Percentiles rank a stretch among this genome's conserved stretches.
Evolutionary conservation across 345 rosid genomes (phyloP).

Genomic region (Eucalyptus microcorys): DNA sequence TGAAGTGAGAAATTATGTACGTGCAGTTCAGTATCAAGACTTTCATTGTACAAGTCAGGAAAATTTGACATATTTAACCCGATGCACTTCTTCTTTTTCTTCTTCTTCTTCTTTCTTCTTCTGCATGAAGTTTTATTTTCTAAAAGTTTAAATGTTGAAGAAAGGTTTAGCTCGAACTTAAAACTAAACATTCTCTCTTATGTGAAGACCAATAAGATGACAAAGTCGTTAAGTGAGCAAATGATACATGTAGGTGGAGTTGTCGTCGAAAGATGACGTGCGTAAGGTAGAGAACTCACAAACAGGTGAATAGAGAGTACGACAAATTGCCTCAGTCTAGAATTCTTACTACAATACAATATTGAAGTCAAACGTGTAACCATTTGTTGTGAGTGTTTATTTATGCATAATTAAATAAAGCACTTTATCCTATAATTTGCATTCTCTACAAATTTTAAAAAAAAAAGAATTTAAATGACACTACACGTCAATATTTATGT

Average conservation of each 20-base stretch:
- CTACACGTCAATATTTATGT: neutral
- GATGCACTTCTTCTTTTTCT: too few relatives aligned
- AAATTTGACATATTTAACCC: too few relatives aligned
- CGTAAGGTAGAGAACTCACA: neutral
- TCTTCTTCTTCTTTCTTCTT: too few relatives aligned
- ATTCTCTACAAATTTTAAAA: neutral
- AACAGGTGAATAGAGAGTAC: neutral
- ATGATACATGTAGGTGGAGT: neutral
- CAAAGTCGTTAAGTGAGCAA: neutral
- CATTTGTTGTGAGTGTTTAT: neutral
- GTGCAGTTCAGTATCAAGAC: neutral
- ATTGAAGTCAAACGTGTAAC: neutral
- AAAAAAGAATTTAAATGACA: neutral
- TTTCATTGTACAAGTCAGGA: neutral
- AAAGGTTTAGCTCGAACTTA: neutral
- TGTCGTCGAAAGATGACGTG: neutral
- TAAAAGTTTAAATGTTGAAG: neutral
- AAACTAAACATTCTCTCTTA: neutral
- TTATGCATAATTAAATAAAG: neutral
- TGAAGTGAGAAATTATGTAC: neutral
- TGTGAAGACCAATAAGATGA: neutral
- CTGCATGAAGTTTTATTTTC: neutral
- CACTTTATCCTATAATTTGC: neutral
- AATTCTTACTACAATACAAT: neutral
- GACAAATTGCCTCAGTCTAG: neutral